Evolutionary conservation across 2,329 filamentous ascomycete genomes (phyloP), one percentile per base, ranked within the genome.

Genomic region (Pseudogymnoascus sp.): DNA sequence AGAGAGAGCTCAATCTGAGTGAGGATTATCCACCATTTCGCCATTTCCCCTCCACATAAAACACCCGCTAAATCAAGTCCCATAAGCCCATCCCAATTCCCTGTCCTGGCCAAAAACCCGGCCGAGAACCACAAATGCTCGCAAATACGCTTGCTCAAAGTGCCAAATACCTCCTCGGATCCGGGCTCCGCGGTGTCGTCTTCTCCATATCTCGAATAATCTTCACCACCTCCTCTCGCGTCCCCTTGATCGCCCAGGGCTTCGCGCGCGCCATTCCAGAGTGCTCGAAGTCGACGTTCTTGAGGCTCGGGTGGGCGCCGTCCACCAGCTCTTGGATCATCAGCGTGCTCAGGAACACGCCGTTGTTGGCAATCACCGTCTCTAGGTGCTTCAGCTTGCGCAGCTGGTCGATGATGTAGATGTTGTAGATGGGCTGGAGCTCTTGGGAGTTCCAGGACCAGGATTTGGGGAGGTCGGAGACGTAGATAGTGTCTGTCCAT

Each of bases 231-330:
- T 65, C 64, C 22, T 62, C 62, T 36, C 55, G 58, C 8, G 22
- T 63, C 22, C 65, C 68, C 60, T 63, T 61, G 2, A 67, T 41
- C 7, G 66, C 64, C 67, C 68, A 69, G 23, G 39, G 60, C 36
- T 62, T 58, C 35, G 38, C 52, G 60, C 58, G 64, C 59, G 62
- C 30, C 64, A 68, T 66, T 2, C 65, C 66, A 58, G 64, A 63
- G 38, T 62, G 64, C 36, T 64, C 64, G 25, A 68, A 69, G 62
- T 69, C 65, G 1, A 68, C 62, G 5, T 63, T 33, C 25, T 28
- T 62, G 38, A 67, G 61, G 7, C 22, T 59, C 19, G 25, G 52
- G 12, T 58, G 38, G 11, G 55, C 55, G 35, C 60, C 60, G 14
- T 49, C 61, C 22, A 39, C 39, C 1, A 41, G 59, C 62, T 64